Evolutionary conservation across 345 rosid species (phyloP), one percentile per base, ranked within the genome.

Genomic region (Pugionium dolabratum): DNA sequence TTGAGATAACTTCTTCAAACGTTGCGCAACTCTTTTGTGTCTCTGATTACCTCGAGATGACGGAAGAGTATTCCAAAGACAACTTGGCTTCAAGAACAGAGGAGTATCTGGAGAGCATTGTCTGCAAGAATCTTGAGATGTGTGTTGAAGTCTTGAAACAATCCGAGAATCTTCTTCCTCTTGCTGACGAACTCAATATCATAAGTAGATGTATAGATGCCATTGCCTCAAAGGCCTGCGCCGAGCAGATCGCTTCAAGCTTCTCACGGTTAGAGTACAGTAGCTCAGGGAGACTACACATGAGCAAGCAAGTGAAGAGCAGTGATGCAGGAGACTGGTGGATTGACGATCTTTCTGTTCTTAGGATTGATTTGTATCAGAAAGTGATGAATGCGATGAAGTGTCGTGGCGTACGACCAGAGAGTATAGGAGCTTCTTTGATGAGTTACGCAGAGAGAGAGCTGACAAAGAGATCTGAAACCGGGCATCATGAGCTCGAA

Each of bases 231-330:
- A 93, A 86, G 77, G 90, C 98, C 2, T 93, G 97, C 36, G 82
- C 81, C 0, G 97, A 93, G 81, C 98, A 93, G 64, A 93, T 93
- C 9, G 97, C 97, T 35, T 93, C 96, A 1, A 93, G 98, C 76
- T 93, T 93, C 76, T 93, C 98, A 0, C 79, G 98, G 18, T 79
- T 93, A 45, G 97, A 90, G 86, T 93, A 93, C 57, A 93, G 97
- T 78, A 93, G 96, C 83, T 93, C 98, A 1, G 98, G 98, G 58
- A 81, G 98, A 74, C 96, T 93, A 57, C 97, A 90, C 74, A 93
- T 88, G 96, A 90, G 83, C 79, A 90, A 55, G 80, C 91, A 84
- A 46, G 80, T 82, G n/a, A 90, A 88, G 62, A 74, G 85, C 36
- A 64, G 45, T 25, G 63, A 64, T n/a, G 96, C 86, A 45, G 86